Base-by-base conservation (phyloP, 371 early-diverging fungal species). In the Rhizomucor miehei region DNA sequence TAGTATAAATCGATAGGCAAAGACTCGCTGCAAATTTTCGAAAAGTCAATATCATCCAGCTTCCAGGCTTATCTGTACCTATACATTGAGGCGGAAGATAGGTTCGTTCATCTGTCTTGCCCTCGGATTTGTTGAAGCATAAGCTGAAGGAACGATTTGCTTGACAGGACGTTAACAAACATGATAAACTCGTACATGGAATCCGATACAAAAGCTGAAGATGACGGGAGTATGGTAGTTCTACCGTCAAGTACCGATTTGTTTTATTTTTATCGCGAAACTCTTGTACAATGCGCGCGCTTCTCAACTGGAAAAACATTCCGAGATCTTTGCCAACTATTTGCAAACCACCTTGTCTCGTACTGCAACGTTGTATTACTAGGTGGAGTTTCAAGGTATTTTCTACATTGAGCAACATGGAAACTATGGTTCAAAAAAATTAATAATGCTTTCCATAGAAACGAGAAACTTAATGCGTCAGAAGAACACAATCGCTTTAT, bases 231-330 rank as follows among this genome's bases (percentile, higher is more conserved):
- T 6, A 67, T 74, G 54, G 73, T 78, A 2, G 93, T 97, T 4
- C 62, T 95, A 9, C 78, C 89, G 8, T 94, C 96, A 1, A 87
- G 90, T 63, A 92, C 92, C 0, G 97, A 97, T 34, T 75, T 98
- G 34, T 92, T 97, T 63, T 80, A 88, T 61, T 88, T 81, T 57
- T 95, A 94, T 75, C 86, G 91, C 36, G 91, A 95, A 58, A 86
- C 94, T 1, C 69, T 98, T 19, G 83, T 78, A 1, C 88, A 90
- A 48, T 90, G 90, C 54, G 85, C 95, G 1, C 85, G 88, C 51
- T 72, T 97, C 48, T 90, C 94, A 1, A 90, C 90, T 1, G 84
- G 89, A 48, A 85, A 90, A 59, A 87, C 95, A 1, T 84, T 98
- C 55, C 71, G 86, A 48, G 90, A 91, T 48, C 67, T 92, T 1